These are phyloP conservation scores for Phoma herbarum DNA, from an alignment of 2,329 filamentous ascomycete genomes.

Conservation along the genomic window DNA sequence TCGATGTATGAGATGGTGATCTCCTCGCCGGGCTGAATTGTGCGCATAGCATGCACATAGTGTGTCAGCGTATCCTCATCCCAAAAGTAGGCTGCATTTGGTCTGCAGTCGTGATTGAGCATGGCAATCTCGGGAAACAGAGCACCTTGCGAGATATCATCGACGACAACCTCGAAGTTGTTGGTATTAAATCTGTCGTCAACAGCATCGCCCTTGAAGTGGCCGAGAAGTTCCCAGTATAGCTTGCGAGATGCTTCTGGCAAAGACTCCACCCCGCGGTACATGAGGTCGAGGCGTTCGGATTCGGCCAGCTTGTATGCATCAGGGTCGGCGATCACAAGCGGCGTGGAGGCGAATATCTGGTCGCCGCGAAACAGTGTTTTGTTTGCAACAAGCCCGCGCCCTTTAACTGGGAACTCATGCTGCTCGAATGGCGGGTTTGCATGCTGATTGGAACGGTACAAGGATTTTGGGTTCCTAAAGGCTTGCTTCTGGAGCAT, in stretches of 20 bases:
- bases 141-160: slow-evolving; percentile 35
- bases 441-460: slow-evolving; percentile 32
- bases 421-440: slow-evolving; percentile 42
- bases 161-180: slow-evolving; percentile 44
- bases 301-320: slow-evolving; percentile 33
- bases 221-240: slow-evolving; percentile 46
- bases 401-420: slow-evolving; percentile 46
- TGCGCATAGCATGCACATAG: slow-evolving; percentile 51
- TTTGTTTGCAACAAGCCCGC: slow-evolving; percentile 47
- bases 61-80: slow-evolving; percentile 52
- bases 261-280: slow-evolving; percentile 40
- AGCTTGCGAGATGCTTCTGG: slow-evolving; percentile 27
- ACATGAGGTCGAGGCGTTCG: slow-evolving; percentile 39
- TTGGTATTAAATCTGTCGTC: slow-evolving; percentile 50
- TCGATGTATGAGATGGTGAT: slow-evolving; percentile 56
- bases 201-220: slow-evolving; percentile 42
- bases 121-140: slow-evolving; percentile 49
- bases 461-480: slow-evolving; percentile 28
- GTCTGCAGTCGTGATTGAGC: slow-evolving; percentile 50
- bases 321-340: slow-evolving; percentile 42
- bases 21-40: slow-evolving; percentile 53
- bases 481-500: slow-evolving; percentile 46
- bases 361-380: slow-evolving; percentile 46
- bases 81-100: slow-evolving; percentile 54
- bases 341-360: slow-evolving; percentile 46